Percentiles rank a stretch among this genome's conserved stretches.
phyloP scores from a whole-genome alignment of 805 yeast species.

The Tetrapisispora nanseiensis region DNA sequence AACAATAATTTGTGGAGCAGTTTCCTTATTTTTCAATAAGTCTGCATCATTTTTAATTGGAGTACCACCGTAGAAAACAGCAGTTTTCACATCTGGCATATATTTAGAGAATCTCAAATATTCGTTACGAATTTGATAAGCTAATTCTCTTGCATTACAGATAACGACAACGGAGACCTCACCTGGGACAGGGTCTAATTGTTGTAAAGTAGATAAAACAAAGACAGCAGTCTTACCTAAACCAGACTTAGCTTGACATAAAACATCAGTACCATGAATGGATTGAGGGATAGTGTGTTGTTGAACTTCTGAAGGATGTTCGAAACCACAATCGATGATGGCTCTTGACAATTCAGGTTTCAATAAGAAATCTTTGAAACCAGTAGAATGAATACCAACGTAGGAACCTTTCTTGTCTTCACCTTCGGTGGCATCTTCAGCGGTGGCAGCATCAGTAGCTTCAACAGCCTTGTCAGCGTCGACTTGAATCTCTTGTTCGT shows the following conservation, averaged over 20 bases:
- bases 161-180: conserved; percentile 89
- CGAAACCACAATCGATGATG: conserved; percentile 97
- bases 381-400: conserved; percentile 96
- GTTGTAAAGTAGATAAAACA: conserved; percentile 91
- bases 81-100: conserved; percentile 95
- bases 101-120: conserved; percentile 95
- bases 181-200: conserved; percentile 94
- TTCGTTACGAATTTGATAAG: conserved; percentile 95
- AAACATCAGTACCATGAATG: conserved; percentile 91
- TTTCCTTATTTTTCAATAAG: conserved; percentile 79
- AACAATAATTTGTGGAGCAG: conserved; percentile 92
- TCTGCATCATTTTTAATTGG: conserved; percentile 79
- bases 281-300: conserved; percentile 98
- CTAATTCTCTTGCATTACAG: conserved; percentile 98
- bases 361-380: conserved; percentile 92
- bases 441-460: conserved; percentile 21
- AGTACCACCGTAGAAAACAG: conserved; percentile 95
- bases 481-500: conserved; percentile 83
- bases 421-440: conserved; percentile 35
- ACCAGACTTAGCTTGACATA: conserved; percentile 99
- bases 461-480: conserved; percentile 32
- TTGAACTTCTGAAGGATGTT: conserved; percentile 99
- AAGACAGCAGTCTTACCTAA: conserved; percentile 98
- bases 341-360: conserved; percentile 97
- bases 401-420: conserved; percentile 92